These are phyloP conservation scores for Nicotiana noctiflora DNA, from an alignment of 257 asterid genomes.

Conservation along the genomic window DNA sequence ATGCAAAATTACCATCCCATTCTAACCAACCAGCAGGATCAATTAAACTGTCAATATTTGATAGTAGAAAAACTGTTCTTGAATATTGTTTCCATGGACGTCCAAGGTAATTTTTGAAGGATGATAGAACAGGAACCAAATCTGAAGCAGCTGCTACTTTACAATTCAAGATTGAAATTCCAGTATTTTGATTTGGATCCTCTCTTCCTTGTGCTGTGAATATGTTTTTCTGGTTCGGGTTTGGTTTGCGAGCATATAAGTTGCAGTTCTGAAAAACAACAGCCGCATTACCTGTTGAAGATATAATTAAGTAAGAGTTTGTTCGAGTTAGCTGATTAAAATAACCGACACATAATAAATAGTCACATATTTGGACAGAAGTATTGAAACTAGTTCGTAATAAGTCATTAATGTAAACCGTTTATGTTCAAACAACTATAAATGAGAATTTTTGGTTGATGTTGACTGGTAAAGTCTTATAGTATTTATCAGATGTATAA, in stretches of 20 bases:
- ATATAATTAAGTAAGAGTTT: not conserved
- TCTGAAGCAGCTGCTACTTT: conserved; percentile 82
- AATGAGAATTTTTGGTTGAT: not conserved
- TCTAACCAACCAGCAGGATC: conserved; percentile 75
- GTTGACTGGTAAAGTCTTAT: not conserved
- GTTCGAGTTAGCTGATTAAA: not conserved
- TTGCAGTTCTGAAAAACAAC: conserved; percentile 71
- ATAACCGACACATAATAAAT: not conserved
- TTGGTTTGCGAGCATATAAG: conserved; percentile 74
- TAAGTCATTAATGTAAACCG: not conserved
- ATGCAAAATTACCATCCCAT: conserved; percentile 56
- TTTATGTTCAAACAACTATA: no score
- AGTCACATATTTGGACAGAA: no score
- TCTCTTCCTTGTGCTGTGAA: conserved; percentile 95
- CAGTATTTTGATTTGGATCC: conserved; percentile 92
- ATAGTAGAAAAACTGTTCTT: conserved; percentile 51
- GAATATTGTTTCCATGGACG: conserved; percentile 84
- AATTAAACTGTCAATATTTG: conserved; percentile 43
- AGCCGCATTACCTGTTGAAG: conserved; percentile 38
- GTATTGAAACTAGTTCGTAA: not conserved
- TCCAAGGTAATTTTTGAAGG: conserved; percentile 57
- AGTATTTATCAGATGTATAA: no score
- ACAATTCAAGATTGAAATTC: conserved; percentile 66
- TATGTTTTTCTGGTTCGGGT: conserved; percentile 51
- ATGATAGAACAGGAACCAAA: conserved; percentile 53